Percentiles rank a stretch among this genome's conserved stretches.
phyloP scores from a whole-genome alignment of 768 basidiomycete species.

The Termitomyces sp. region DNA sequence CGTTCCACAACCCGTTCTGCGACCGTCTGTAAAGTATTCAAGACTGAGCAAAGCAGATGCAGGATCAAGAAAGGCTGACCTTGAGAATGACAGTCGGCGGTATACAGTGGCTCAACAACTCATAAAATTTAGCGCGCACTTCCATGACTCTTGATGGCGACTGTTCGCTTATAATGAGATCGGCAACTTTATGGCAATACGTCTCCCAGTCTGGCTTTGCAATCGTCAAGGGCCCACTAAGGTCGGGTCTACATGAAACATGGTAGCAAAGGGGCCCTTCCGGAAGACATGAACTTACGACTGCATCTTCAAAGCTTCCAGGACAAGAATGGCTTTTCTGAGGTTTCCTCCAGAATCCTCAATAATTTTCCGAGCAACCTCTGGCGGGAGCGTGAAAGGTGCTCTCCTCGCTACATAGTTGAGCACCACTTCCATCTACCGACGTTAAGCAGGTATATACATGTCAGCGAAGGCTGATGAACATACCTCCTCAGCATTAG shows the following conservation, averaged over 20 bases:
- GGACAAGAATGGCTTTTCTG: conserved; percentile 89
- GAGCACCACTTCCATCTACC: conserved; percentile 79
- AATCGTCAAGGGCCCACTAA: conserved; percentile 73
- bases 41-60: neutral
- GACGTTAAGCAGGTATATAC: neutral
- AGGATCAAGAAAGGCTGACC: conserved; percentile 39
- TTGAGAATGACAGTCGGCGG: conserved; percentile 90
- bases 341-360: conserved; percentile 85
- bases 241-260: conserved; percentile 58
- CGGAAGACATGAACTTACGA: conserved; percentile 49
- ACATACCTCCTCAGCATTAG: conserved; percentile 68
- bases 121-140: conserved; percentile 90
- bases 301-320: conserved; percentile 97
- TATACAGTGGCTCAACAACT: conserved; percentile 94
- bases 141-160: conserved; percentile 87
- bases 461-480: neutral
- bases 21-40: conserved; percentile 60
- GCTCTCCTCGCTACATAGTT: conserved; percentile 77
- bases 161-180: conserved; percentile 87
- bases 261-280: neutral
- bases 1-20: conserved; percentile 83
- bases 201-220: conserved; percentile 99
- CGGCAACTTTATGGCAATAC: conserved; percentile 90
- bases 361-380: conserved; percentile 72
- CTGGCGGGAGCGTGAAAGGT: conserved; percentile 75